These are phyloP conservation scores for Colletotrichum sansevieriae DNA, from an alignment of 2,329 filamentous ascomycete genomes.

Conservation along the genomic window DNA sequence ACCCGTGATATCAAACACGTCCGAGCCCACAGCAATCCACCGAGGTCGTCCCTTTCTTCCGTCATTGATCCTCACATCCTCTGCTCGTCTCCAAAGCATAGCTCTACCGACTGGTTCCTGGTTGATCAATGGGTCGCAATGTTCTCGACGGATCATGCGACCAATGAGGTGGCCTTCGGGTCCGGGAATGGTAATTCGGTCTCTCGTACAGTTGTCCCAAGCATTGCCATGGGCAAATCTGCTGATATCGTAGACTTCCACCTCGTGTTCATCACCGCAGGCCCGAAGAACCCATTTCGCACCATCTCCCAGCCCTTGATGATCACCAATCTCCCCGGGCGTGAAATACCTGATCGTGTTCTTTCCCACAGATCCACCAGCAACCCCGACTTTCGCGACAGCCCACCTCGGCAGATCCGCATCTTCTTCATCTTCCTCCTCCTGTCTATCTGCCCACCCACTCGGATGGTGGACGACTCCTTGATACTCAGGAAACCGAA, in stretches of 20 bases:
- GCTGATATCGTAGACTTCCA: constrained; percentile 1
- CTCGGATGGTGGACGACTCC: background rate
- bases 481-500: background rate
- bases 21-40: background rate
- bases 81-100: background rate
- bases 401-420: background rate
- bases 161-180: background rate
- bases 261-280: background rate
- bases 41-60: background rate
- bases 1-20: constrained; percentile 8
- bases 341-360: background rate
- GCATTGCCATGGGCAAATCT: background rate
- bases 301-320: background rate
- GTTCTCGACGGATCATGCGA: background rate
- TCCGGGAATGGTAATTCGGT: background rate
- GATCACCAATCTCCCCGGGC: constrained; percentile 10
- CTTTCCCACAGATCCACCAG: background rate
- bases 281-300: background rate
- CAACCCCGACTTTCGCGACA: background rate
- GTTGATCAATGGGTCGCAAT: background rate
- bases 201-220: background rate
- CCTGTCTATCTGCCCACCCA: background rate
- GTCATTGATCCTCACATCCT: constrained; percentile 4
- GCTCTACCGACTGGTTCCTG: background rate
- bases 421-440: background rate